These are phyloP conservation scores for Dactylella cylindrospora DNA, from an alignment of 2,329 filamentous ascomycete species.

Conservation along the genomic window DNA sequence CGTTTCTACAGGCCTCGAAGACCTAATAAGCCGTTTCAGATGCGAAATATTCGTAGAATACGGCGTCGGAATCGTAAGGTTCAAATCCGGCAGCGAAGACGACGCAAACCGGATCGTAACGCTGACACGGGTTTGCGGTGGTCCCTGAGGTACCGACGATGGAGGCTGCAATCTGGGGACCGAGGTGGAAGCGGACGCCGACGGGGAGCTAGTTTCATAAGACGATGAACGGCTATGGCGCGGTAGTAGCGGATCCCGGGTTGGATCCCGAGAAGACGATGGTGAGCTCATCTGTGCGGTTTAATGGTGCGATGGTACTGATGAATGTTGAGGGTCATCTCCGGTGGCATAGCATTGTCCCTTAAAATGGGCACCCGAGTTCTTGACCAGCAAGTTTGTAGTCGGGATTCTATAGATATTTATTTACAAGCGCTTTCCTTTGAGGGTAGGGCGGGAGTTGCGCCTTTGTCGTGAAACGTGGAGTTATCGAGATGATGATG, in stretches of 20 bases:
- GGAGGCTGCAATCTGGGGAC: background rate
- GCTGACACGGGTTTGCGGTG: constrained; percentile 59
- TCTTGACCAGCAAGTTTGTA: too few relatives aligned
- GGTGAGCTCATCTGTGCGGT: constrained; percentile 33
- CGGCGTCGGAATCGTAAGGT: constrained; percentile 71
- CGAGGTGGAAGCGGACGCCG: constrained; percentile 14
- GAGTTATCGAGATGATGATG: too few relatives aligned
- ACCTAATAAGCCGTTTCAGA: constrained; percentile 79
- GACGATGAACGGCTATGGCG: constrained; percentile 11
- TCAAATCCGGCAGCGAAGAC: constrained; percentile 76
- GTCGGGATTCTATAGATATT: too few relatives aligned
- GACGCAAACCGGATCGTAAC: constrained; percentile 85
- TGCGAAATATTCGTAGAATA: constrained; percentile 70
- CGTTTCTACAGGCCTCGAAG: constrained; percentile 64
- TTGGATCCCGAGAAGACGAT: constrained; percentile 21
- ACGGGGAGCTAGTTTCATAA: background rate
- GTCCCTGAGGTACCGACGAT: background rate
- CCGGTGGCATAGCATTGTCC: too few relatives aligned
- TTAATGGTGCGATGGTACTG: too few relatives aligned
- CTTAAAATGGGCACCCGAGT: too few relatives aligned
- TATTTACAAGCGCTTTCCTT: too few relatives aligned
- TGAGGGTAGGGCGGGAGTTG: too few relatives aligned
- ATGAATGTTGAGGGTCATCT: too few relatives aligned
- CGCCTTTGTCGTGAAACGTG: too few relatives aligned
- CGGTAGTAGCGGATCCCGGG: constrained; percentile 36